These are phyloP conservation scores for Primulina huaijiensis DNA, from an alignment of 257 asterid species.

Conservation along the genomic window DNA sequence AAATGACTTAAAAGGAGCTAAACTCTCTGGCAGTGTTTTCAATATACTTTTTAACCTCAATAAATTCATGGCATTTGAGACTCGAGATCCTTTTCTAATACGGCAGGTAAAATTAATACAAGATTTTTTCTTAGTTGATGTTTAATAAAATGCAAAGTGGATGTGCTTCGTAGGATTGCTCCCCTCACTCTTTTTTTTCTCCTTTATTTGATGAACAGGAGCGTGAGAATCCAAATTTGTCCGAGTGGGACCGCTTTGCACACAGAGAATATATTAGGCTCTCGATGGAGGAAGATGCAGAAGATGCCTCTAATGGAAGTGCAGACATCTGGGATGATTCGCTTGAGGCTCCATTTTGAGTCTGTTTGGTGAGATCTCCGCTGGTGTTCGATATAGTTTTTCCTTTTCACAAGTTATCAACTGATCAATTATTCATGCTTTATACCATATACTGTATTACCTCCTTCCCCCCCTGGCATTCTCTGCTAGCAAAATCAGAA, in stretches of 20 bases:
- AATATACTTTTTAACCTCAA: conserved; percentile 96
- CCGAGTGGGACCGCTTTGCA: conserved; percentile 99
- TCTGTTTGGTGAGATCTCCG: conserved; percentile 45
- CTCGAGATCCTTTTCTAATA: conserved; percentile 95
- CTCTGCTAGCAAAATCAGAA: not conserved
- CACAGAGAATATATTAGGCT: conserved; percentile 98
- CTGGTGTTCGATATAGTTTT: conserved; percentile 1
- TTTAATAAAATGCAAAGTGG: conserved; percentile 6
- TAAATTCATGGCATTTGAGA: conserved; percentile 98
- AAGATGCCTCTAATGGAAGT: conserved; percentile 99
- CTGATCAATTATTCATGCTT: too few species aligned
- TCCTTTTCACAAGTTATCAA: not conserved
- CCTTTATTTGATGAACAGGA: conserved; percentile 51
- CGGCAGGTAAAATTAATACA: conserved; percentile 70
- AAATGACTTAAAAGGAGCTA: conserved; percentile 84
- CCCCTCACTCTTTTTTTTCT: conserved; percentile 14
- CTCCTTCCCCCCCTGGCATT: not conserved
- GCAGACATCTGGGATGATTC: conserved; percentile 99
- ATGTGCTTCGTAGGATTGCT: conserved; percentile 17
- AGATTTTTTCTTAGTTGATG: not conserved
- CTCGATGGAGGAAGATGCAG: conserved; percentile 99
- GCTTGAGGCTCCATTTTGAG: conserved; percentile 98
- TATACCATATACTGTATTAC: not conserved
- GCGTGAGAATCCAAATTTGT: conserved; percentile 96
- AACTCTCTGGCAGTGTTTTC: conserved; percentile 84